Conservation (phyloP, 495 filamentous ascomycete genomes). For the Cairneyella variabilis region DNA sequence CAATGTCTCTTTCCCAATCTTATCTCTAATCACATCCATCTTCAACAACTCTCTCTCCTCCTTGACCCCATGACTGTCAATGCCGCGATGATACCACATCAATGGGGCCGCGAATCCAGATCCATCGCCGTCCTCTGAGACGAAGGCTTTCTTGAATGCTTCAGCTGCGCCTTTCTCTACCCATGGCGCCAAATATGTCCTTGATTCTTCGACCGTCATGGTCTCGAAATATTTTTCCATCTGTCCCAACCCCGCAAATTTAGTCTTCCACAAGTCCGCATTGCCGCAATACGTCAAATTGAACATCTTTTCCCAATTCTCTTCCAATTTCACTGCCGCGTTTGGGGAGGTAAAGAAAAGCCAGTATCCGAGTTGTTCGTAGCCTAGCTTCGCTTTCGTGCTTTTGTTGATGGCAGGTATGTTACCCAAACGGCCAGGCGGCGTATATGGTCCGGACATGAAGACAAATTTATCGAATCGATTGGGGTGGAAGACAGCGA, state of each 20-base stretch:
- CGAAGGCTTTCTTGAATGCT: constrained; percentile 17
- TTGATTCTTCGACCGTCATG: not conserved
- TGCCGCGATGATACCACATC: constrained; percentile 25
- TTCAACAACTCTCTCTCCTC: constrained; percentile 9
- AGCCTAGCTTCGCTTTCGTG: constrained; percentile 14
- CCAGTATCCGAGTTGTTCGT: constrained; percentile 21
- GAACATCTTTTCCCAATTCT: constrained; percentile 17
- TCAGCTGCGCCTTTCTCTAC: constrained; percentile 12
- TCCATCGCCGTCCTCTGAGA: too few relatives aligned
- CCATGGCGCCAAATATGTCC: constrained; percentile 3
- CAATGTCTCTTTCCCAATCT: constrained; percentile 11
- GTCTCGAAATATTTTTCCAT: constrained; percentile 14
- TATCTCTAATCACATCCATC: constrained; percentile 6
- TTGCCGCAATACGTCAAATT: constrained; percentile 14
- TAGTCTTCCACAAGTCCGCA: constrained; percentile 13
- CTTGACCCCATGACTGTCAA: constrained; percentile 3
- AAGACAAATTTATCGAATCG: constrained; percentile 20
- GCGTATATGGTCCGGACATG: constrained; percentile 14
- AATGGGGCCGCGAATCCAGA: constrained; percentile 14
- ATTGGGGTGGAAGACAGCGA: constrained; percentile 5
- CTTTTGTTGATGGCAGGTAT: constrained; percentile 16
- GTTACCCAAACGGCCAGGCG: constrained; percentile 13
- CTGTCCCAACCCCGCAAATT: constrained; percentile 11
- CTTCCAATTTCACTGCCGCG: constrained; percentile 7
- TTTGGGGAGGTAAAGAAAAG: constrained; percentile 7